Percentiles rank a stretch among this genome's conserved stretches.
phyloP scores from a whole-genome alignment of 129 eudicot genomes.

The Rutidosis leptorrhynchoides region DNA sequence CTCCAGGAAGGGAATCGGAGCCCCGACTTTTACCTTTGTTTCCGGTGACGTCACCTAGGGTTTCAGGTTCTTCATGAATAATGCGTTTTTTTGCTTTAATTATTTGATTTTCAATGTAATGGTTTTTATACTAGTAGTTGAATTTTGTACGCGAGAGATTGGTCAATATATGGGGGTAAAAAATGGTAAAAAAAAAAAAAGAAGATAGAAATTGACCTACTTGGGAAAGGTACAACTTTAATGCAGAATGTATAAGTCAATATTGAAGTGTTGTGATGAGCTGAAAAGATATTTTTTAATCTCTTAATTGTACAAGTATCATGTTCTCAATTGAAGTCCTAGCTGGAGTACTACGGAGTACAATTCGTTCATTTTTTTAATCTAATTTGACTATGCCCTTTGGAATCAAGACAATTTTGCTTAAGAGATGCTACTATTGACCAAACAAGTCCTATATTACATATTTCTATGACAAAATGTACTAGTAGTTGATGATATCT shows the following conservation, averaged over 20 bases:
- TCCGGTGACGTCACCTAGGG: constrained; percentile 80
- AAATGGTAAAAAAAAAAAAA: not conserved
- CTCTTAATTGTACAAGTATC: constrained; percentile 29
- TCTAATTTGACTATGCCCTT: not conserved
- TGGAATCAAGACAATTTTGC: constrained; percentile 4
- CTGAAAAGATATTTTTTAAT: constrained; percentile 11
- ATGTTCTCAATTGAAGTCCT: constrained; percentile 17
- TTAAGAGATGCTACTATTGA: constrained; percentile 1
- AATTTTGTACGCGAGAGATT: constrained; percentile 29
- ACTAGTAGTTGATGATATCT: constrained; percentile 8
- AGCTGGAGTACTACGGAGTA: too few species aligned
- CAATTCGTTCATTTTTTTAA: not conserved
- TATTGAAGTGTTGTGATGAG: constrained; percentile 25
- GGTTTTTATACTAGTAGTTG: constrained; percentile 22
- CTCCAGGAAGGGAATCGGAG: constrained; percentile 74
- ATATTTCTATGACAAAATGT: constrained; percentile 15
- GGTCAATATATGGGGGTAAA: constrained; percentile 19
- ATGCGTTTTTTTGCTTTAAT: constrained; percentile 34
- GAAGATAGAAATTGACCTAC: constrained; percentile 26
- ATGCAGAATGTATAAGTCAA: constrained; percentile 31
- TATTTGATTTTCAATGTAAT: constrained; percentile 27
- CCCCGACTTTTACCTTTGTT: constrained; percentile 82
- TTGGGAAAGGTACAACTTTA: constrained; percentile 19
- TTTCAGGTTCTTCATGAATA: constrained; percentile 63
- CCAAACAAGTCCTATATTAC: constrained; percentile 29